phyloP scores from a whole-genome alignment of 495 filamentous ascomycete species.

The Gamarada debralockiae region DNA sequence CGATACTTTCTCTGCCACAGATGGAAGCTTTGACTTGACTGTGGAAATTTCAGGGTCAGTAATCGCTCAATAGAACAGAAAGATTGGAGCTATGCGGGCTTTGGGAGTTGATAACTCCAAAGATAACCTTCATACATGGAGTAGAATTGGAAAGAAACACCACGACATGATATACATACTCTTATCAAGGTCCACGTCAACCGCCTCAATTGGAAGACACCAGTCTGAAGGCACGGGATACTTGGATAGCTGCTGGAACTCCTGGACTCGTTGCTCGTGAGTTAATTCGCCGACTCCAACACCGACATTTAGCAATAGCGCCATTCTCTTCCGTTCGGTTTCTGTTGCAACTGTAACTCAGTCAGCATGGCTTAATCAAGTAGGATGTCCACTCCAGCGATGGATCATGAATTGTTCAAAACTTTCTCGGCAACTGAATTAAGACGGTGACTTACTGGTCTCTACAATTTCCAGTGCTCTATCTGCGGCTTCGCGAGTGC shows the following conservation, averaged over 20 bases:
- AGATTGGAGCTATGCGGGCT: too few species aligned
- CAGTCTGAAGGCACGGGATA: conserved; percentile 24
- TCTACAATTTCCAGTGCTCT: conserved; percentile 66
- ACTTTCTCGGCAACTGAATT: too few species aligned
- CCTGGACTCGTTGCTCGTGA: not conserved
- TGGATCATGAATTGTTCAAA: too few species aligned
- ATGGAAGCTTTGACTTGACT: conserved; percentile 11
- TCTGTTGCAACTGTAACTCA: conserved; percentile 48
- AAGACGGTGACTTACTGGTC: conserved; percentile 34
- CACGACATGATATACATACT: too few species aligned
- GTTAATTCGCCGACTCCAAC: not conserved
- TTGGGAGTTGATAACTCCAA: too few species aligned
- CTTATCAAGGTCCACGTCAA: conserved; percentile 19
- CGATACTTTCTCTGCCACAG: conserved; percentile 27
- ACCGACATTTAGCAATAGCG: conserved; percentile 42
- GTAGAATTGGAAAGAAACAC: too few species aligned
- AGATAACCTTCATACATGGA: too few species aligned
- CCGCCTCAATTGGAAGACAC: conserved; percentile 27
- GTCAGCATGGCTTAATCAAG: too few species aligned
- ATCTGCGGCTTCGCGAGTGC: conserved; percentile 56
- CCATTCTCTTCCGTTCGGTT: conserved; percentile 53
- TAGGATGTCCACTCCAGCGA: too few species aligned
- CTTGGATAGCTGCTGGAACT: conserved; percentile 26
- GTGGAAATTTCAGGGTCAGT: too few species aligned
- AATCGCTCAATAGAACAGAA: too few species aligned